Evolutionary conservation across 139 green algal species (phyloP).

Genomic region (Chlorella sorokiniana): DNA sequence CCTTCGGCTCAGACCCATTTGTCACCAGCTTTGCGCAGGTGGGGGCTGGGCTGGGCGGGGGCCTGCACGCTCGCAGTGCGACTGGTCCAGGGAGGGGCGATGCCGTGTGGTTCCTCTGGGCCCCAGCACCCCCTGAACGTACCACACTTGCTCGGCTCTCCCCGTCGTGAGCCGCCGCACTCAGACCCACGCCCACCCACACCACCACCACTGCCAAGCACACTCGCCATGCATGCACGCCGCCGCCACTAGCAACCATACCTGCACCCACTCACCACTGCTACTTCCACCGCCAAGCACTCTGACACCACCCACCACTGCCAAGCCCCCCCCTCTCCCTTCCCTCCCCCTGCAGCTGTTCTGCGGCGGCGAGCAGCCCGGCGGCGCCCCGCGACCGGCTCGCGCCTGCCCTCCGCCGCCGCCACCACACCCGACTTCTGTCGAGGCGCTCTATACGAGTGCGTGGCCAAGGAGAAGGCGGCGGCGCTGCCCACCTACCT

Average conservation of each 20-base stretch:
- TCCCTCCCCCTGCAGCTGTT: background rate
- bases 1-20: slow-evolving; percentile 71
- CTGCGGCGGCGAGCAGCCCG: background rate
- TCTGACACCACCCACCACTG: too few relatives aligned
- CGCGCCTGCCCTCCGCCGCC: slow-evolving; percentile 5
- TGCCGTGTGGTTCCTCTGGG: too few relatives aligned
- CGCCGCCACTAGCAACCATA: too few relatives aligned
- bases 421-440: slow-evolving; percentile 9
- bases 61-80: background rate
- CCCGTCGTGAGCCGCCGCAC: too few relatives aligned
- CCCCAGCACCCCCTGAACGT: too few relatives aligned
- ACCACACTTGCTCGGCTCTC: too few relatives aligned
- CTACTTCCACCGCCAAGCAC: too few relatives aligned
- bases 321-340: background rate
- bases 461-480: slow-evolving; percentile 71
- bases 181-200: too few relatives aligned
- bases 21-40: slow-evolving; percentile 69
- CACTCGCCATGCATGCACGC: too few relatives aligned
- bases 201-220: too few relatives aligned
- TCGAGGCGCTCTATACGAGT: slow-evolving; percentile 65
- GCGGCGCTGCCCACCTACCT: slow-evolving; percentile 56
- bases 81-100: too few relatives aligned
- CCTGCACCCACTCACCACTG: too few relatives aligned
- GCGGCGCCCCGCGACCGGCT: slow-evolving; percentile 1
- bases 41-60: background rate